These are phyloP conservation scores for Phytophthora hibernalis DNA, from an alignment of 352 stramenopile genomes.

Conservation along the genomic window DNA sequence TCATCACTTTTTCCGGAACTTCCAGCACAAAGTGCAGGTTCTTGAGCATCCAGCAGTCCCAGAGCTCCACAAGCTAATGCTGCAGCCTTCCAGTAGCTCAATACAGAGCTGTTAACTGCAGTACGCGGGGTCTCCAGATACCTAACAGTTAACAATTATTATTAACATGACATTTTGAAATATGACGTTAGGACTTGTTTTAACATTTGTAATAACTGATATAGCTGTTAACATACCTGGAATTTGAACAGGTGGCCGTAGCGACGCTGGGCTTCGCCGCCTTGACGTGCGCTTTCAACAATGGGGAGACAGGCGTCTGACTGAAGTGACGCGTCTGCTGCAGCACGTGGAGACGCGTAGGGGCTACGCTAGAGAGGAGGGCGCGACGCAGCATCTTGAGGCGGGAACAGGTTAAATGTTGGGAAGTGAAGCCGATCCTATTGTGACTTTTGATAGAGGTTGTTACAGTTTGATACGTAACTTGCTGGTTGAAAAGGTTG, in stretches of 20 bases:
- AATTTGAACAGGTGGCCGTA: constrained; percentile 1
- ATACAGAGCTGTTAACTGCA: constrained; percentile 13
- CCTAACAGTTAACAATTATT: constrained; percentile 20
- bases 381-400: constrained; percentile 22
- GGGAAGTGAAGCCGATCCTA: not conserved
- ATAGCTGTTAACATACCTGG: constrained; percentile 12
- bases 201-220: not conserved
- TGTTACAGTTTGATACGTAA: too few species aligned
- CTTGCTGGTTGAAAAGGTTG: too few species aligned
- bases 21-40: constrained; percentile 28
- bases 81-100: constrained; percentile 35
- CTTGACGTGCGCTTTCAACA: constrained; percentile 11
- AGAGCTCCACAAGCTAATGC: constrained; percentile 23
- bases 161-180: constrained; percentile 4
- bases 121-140: not conserved
- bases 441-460: too few species aligned
- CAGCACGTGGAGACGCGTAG: constrained; percentile 3
- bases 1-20: constrained; percentile 24
- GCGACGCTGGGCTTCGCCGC: constrained; percentile 3
- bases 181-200: constrained; percentile 9
- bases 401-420: too few species aligned
- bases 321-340: constrained; percentile 23
- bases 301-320: not conserved
- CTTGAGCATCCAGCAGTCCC: constrained; percentile 18
- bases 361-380: not conserved